Conservation (phyloP, 2,329 filamentous ascomycete genomes). For the Cercospora sojina region DNA sequence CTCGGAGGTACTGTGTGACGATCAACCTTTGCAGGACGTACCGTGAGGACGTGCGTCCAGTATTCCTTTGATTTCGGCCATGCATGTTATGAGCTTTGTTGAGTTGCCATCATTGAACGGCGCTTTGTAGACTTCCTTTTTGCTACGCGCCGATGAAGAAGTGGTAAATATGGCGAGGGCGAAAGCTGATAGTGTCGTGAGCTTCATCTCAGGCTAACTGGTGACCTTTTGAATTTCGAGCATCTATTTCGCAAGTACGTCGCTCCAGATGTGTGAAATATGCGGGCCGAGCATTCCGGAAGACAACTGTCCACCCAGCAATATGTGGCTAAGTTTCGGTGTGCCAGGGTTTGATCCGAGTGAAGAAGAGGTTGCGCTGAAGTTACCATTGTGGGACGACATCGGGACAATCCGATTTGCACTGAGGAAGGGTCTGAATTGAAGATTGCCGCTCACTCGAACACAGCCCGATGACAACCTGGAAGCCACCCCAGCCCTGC, state of each 20-base stretch:
- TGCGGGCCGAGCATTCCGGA: not conserved
- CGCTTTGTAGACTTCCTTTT: not conserved
- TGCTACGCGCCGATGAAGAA: not conserved
- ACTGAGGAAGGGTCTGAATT: not conserved
- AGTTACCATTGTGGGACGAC: not conserved
- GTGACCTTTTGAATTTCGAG: not conserved
- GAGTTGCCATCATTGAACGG: not conserved
- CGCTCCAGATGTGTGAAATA: not conserved
- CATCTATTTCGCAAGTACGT: not conserved
- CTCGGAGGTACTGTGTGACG: not conserved
- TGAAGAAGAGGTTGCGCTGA: not conserved
- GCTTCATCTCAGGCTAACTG: not conserved
- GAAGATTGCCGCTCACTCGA: not conserved
- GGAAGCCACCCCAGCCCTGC: not conserved
- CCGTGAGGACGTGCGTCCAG: not conserved
- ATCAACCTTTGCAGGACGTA: rapidly evolving
- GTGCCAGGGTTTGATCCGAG: not conserved
- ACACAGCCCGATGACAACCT: not conserved
- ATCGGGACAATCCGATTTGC: not conserved
- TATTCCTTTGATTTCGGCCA: not conserved
- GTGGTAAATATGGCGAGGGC: not conserved
- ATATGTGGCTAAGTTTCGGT: not conserved
- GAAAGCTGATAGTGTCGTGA: not conserved
- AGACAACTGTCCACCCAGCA: not conserved
- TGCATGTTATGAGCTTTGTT: not conserved